These are phyloP conservation scores for Aspergillus japonicus DNA, from an alignment of 2,329 filamentous ascomycete genomes.

Conservation along the genomic window DNA sequence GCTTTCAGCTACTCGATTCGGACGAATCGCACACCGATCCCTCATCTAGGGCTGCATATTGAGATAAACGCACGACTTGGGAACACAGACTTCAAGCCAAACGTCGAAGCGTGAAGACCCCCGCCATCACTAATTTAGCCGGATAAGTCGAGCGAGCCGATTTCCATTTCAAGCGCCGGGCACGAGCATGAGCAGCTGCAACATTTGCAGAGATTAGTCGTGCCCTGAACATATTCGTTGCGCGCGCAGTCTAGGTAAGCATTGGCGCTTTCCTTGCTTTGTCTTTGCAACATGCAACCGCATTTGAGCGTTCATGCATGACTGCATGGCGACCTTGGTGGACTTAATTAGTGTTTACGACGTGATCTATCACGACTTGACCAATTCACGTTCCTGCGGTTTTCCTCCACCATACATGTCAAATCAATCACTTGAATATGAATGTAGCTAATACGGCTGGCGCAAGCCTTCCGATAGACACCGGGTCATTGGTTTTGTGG, in stretches of 20 bases:
- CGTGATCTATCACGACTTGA: not conserved
- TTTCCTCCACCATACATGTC: not conserved
- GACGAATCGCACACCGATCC: not conserved
- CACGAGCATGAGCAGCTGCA: slow-evolving; percentile 30
- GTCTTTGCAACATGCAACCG: slow-evolving; percentile 4
- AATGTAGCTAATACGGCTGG: slow-evolving; percentile 31
- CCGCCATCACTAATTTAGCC: not conserved
- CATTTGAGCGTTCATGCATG: not conserved
- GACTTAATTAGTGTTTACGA: not conserved
- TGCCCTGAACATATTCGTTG: slow-evolving; percentile 22
- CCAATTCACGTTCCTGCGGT: not conserved
- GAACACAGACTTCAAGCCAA: not conserved
- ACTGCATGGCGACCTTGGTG: not conserved
- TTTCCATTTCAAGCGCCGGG: slow-evolving; percentile 23
- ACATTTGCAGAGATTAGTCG: slow-evolving; percentile 24
- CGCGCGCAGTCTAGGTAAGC: slow-evolving; percentile 32
- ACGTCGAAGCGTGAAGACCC: not conserved
- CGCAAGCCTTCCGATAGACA: slow-evolving; percentile 28
- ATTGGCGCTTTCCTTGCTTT: slow-evolving; percentile 15
- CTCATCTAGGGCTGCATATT: not conserved
- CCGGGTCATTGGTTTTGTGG: slow-evolving; percentile 40
- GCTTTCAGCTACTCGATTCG: slow-evolving; percentile 4
- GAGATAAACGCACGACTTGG: not conserved
- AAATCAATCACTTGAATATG: slow-evolving; percentile 1
- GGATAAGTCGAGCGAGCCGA: not conserved